These are phyloP conservation scores for Coemansia guatemalensis DNA, from an alignment of 192 early-diverging fungal genomes.

Conservation along the genomic window DNA sequence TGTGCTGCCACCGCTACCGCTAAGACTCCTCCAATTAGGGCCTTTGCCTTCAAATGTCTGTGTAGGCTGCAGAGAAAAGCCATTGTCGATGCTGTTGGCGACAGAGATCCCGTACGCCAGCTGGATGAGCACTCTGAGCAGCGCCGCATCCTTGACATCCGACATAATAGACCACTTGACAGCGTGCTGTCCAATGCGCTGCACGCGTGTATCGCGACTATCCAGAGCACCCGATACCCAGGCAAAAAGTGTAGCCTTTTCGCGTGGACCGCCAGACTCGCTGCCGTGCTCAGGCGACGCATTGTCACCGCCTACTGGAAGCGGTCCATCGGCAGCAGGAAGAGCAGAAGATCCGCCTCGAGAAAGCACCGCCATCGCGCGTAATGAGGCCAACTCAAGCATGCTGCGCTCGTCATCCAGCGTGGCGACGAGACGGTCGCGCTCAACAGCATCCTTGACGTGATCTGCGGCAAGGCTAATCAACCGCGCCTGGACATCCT, in stretches of 20 bases:
- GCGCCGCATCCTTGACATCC: constrained; percentile 23
- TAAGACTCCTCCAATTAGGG: neutral
- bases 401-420: constrained; percentile 78
- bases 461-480: constrained; percentile 67
- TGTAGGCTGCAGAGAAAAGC: constrained; percentile 2
- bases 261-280: constrained; percentile 47
- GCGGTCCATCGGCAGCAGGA: neutral
- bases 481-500: constrained; percentile 69
- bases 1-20: constrained; percentile 2
- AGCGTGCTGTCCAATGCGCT: constrained; percentile 42
- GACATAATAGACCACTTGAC: constrained; percentile 42
- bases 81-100: constrained; percentile 25
- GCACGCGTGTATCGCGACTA: constrained; percentile 19
- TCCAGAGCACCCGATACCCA: constrained; percentile 49
- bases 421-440: constrained; percentile 55
- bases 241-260: constrained; percentile 38
- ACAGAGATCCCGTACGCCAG: constrained; percentile 41
- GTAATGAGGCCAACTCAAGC: constrained; percentile 76
- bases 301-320: constrained; percentile 2
- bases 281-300: neutral
- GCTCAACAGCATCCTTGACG: constrained; percentile 71
- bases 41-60: neutral
- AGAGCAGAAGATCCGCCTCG: constrained; percentile 6
- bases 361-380: constrained; percentile 88
- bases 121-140: constrained; percentile 46